Base-by-base conservation (phyloP, 371 early-diverging fungal genomes). In the Mucor irregularis region DNA sequence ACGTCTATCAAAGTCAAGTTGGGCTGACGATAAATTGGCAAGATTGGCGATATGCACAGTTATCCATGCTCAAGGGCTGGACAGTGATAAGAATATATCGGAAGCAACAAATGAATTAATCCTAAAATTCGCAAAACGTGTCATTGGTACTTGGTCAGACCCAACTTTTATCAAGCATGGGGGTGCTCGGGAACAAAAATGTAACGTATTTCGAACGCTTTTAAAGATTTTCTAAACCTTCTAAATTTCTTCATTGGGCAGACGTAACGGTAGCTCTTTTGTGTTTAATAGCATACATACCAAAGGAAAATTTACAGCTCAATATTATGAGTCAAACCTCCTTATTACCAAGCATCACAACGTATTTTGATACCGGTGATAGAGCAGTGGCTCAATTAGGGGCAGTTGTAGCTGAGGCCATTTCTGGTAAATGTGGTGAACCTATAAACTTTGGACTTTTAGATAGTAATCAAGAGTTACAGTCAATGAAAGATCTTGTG, bases 391-490 rank as follows among this genome's bases (percentile, higher is more conserved):
- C 68, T n/a, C 66, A 68, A 44, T 40, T 73, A 8, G 73, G 68
- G 14, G 62, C 73, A 40, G 71, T 74, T 4, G 54, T 76, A 17
- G 77, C 74, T 14, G 74, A 76, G 47, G 56, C 62, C 11, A 37
- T 73, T 11, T 66, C 76, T 2, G 29, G 38, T 38, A 39, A 50
- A 48, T 29, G 62, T 5, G 73, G 71, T 9, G 54, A 63, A 9
- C 61, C 61, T 21, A 49, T 77, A 2, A 34, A 67, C 28, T 66
- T 55, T 14, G 66, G 71, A 3, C 50, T 77, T 29, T 46, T 76
- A n/a, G 65, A 68, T 17, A 44, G 14, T 0, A 60, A 68, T 39
- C 22, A 42, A 17, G 28, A 51, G 3, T 51, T 69, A 14, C 14
- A 52, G 14, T 34, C 43, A 8, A 35, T 74, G 2, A 69, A 65